Evolutionary conservation across 768 basidiomycete genomes (phyloP), one percentile per base, ranked within the genome.

Genomic region (Rhodotorula graminis): DNA sequence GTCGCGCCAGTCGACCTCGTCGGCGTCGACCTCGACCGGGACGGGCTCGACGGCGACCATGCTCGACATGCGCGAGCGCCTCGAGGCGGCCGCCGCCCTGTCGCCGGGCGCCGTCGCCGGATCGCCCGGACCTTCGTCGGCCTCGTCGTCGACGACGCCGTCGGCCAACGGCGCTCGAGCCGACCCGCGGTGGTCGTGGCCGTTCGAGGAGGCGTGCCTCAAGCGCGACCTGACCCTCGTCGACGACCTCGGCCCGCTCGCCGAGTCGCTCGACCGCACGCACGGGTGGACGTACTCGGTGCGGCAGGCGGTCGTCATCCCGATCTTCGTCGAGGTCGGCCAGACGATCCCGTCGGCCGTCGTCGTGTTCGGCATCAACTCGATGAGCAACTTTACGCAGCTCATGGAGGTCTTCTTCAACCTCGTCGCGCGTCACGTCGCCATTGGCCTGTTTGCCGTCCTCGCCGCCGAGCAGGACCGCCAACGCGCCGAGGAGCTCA

Each of bases 181-280:
- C 15, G 12, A 15, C 1, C 52, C 64, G 1, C 60, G 16, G 2
- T 69, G 70, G 64, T 31, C 27, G 0, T 77, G 76, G 76, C 76
- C 76, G 8, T 74, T 77, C 68, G 70, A 72, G 19, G 73, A 77
- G 46, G 72, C 72, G 1, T 71, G 70, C 37, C n/a, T 55, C 29
- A 59, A 61, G 56, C 70, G 70, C 25, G 61, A 74, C 18, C 67
- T 73, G 11, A 67, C 72, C 49, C 62, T 59, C 46, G 65, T 77
- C 57, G 64, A 71, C 2, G 65, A 70, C 37, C 65, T 77, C 19
- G 70, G 67, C 21, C 21, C 23, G 0, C 33, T 53, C 2, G 65
- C 64, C 7, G 68, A 72, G 47, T 21, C 37, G 2, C 68, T 77
- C 29, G 70, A 74, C 10, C 46, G 53, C 11, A 29, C 47, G 5